Evolutionary conservation across 2,329 filamentous ascomycete genomes (phyloP).

Genomic region (Seiridium cupressi): DNA sequence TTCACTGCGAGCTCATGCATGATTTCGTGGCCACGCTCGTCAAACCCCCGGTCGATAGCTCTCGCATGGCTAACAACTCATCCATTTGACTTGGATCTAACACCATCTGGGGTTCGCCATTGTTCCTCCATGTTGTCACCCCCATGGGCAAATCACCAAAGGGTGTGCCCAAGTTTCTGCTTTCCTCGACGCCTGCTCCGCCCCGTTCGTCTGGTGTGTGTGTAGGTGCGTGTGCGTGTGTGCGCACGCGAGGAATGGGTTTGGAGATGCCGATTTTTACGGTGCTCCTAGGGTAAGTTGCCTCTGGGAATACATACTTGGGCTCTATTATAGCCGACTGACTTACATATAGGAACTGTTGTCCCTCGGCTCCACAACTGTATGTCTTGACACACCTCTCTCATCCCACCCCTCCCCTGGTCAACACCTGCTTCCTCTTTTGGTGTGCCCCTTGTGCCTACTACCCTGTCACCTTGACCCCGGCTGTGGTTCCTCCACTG

Average conservation of each 20-base stretch:
- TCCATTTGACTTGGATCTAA: constrained; percentile 22
- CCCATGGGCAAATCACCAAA: neutral
- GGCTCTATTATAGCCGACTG: constrained; percentile 28
- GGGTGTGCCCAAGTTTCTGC: neutral
- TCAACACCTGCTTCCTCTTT: constrained; percentile 17
- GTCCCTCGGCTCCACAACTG: constrained; percentile 27
- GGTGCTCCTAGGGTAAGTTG: constrained; percentile 11
- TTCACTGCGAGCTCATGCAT: constrained; percentile 40
- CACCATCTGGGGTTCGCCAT: constrained; percentile 12
- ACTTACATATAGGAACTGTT: constrained; percentile 28
- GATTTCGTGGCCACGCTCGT: constrained; percentile 42
- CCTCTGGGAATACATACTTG: constrained; percentile 19
- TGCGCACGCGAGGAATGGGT: neutral
- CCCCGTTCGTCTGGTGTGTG: neutral
- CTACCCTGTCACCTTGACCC: constrained; percentile 24
- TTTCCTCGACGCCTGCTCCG: constrained; percentile 4
- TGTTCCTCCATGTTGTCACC: neutral
- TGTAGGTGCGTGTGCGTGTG: neutral
- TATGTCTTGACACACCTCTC: constrained; percentile 25
- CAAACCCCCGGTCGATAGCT: constrained; percentile 31
- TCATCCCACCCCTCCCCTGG: constrained; percentile 21
- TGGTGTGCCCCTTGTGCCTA: constrained; percentile 22
- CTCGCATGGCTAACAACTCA: constrained; percentile 31
- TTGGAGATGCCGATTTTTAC: neutral
- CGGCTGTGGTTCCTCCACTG: constrained; percentile 24